phyloP scores from a whole-genome alignment of 2,329 filamentous ascomycete genomes.

The Sarocladiaceae sp. region DNA sequence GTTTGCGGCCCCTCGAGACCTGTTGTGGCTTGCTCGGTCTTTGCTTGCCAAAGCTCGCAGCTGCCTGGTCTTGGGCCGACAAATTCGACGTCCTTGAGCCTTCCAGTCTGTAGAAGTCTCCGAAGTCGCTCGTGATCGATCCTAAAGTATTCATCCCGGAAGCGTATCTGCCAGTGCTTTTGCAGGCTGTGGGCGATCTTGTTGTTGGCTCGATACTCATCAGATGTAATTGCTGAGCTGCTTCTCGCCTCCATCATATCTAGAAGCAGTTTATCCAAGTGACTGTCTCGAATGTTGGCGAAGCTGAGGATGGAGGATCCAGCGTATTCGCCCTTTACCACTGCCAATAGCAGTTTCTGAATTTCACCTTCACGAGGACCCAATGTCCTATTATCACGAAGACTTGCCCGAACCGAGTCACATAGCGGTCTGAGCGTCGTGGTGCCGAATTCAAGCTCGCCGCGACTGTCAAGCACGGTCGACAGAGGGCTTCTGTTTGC shows the following conservation, averaged over 20 bases:
- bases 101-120: constrained; percentile 24
- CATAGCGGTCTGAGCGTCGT: constrained; percentile 27
- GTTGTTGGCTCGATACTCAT: constrained; percentile 28
- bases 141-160: constrained; percentile 38
- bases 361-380: constrained; percentile 30
- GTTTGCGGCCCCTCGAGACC: constrained; percentile 23
- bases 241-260: constrained; percentile 32
- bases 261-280: constrained; percentile 40
- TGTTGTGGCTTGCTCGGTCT: constrained; percentile 27
- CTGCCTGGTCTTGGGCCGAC: constrained; percentile 24
- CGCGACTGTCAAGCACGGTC: neutral
- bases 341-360: constrained; percentile 33
- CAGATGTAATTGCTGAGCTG: constrained; percentile 20
- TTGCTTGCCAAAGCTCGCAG: constrained; percentile 33
- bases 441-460: neutral
- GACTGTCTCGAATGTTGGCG: constrained; percentile 31
- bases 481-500: neutral
- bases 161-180: constrained; percentile 39
- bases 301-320: constrained; percentile 30
- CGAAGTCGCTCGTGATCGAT: constrained; percentile 40
- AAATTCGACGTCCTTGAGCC: constrained; percentile 37
- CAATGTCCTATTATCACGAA: constrained; percentile 26
- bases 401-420: constrained; percentile 33
- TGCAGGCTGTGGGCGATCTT: constrained; percentile 34
- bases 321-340: constrained; percentile 33